Conservation (phyloP, 805 yeast species). For the Metschnikowia santaceciliae region DNA sequence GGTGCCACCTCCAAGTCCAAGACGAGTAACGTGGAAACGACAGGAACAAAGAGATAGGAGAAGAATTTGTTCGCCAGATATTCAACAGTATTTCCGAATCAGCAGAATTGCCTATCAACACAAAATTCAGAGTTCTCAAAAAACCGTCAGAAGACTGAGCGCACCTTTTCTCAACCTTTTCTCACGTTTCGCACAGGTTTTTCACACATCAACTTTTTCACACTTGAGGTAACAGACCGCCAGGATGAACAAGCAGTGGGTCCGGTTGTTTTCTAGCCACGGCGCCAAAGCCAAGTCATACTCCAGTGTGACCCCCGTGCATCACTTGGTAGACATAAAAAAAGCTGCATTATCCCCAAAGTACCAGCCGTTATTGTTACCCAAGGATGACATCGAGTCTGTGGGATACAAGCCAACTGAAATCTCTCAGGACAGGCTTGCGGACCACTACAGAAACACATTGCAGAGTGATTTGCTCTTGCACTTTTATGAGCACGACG, state of each 20-base stretch:
- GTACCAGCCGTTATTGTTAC: conserved; percentile 61
- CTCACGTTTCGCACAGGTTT: conserved; percentile 4
- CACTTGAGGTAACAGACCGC: not conserved
- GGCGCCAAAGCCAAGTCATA: conserved; percentile 46
- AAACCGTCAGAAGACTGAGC: conserved; percentile 1
- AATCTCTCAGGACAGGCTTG: conserved; percentile 75
- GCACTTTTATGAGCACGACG: conserved; percentile 69
- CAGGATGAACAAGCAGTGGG: conserved; percentile 21
- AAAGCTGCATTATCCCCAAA: conserved; percentile 74
- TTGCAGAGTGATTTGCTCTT: conserved; percentile 74
- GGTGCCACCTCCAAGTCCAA: not conserved
- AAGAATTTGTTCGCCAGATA: not conserved
- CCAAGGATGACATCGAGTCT: conserved; percentile 73
- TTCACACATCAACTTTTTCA: conserved; percentile 11
- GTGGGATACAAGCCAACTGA: conserved; percentile 72
- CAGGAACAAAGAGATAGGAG: not conserved
- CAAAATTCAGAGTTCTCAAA: not conserved
- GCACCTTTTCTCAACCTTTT: conserved; percentile 4
- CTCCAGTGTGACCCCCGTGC: conserved; percentile 86
- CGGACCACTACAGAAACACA: conserved; percentile 71
- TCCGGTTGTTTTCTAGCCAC: conserved; percentile 35
- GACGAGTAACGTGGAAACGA: not conserved
- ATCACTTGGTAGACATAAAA: conserved; percentile 75
- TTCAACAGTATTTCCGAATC: not conserved
- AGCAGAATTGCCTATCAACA: not conserved